Base-by-base conservation (phyloP, 495 filamentous ascomycete species). In the Aspergillus baeticus region DNA sequence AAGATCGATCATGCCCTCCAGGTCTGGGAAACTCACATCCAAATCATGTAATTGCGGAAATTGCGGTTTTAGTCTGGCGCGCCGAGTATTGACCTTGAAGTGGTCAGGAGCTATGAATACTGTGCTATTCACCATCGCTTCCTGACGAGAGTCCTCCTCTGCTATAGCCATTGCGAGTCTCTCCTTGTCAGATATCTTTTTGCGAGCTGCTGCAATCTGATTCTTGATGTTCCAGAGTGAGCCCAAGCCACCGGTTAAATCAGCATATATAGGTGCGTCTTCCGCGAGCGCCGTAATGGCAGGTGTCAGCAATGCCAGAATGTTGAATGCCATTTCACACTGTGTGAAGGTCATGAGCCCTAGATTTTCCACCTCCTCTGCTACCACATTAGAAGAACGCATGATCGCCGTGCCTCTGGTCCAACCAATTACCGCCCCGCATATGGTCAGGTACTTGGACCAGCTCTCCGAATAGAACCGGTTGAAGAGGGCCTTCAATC, bases 261-360 rank as follows among this genome's bases (percentile, higher is more conserved):
- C 64, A 10, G 64, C 64, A 50, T 63, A 67, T 5, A 67, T 36
- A 3, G 64, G 64, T 7, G 59, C 46, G 42, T 64, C 64, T 29
- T 66, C 64, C 6, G 80, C 95, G 95, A 47, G 96, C 81, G 66
- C 96, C 87, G 65, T 92, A 89, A 99, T 88, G 22, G 84, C 81
- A 2, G 95, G 91, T 3, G 92, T 85, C 95, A 99, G 96, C 45
- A 99, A 82, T 47, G 92, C 92, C 26, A 99, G 84, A 48, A 99
- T 79, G 70, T 99, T 98, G 81, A 98, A 98, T 1, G 95, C 94
- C 94, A 99, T 99, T 73, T 99, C 94, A 62, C 92, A 88, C 73
- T 98, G 95, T n/a, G 94, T 96, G 78, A 99, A 99, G 2, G 94
- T 99, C 57, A 94, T 88, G 8, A 98, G 94, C 64, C 95, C 94